Evolutionary conservation across 176 grass and related monocot species (phyloP), one percentile per base, ranked within the genome.

Genomic region (Triticum monococcum): DNA sequence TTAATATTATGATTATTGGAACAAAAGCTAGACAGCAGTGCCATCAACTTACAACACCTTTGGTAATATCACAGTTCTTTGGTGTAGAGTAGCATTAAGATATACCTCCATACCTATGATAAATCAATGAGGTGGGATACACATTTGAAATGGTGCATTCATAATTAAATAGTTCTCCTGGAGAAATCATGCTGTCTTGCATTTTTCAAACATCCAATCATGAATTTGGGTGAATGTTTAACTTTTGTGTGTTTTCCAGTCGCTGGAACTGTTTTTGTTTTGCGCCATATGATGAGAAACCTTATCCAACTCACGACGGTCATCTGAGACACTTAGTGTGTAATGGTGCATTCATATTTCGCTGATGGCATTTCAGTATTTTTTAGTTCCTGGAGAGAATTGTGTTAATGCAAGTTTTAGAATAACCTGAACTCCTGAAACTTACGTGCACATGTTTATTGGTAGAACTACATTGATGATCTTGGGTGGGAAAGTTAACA

Each of bases 231-330:
- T 11, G 5, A n/a, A 18, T 0, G 2, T 6, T n/a, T 71, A n/a
- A 71, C 68, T 33, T 32, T 11, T 17, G 64, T 72, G 54, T 41
- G 35, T 41, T 41, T 23, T 22, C 5, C 18, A 17, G 54, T 22
- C 2, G 54, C 18, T 59, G 18, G 54, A 59, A 59, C 24, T 75
- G 72, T 50, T 75, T 14, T 46, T 76, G 12, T 59, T 77, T 38
- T 79, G 89, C 75, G 87, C 56, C 81, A 93, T 85, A 46, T 93
- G 94, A 96, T 91, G 89, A 93, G 89, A 87, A 90, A 85, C 68
- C 1, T 16, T 78, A 60, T 88, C 69, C 79, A 93, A 75, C 90
- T 89, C 91, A 92, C 33, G 91, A 89, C 68, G 80, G 91, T 92
- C 91, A 22, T 92, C 87, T 92, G 84, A 92, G 91, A 92, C 87